Percentiles rank a stretch among this genome's conserved stretches.
Conservation (phyloP, 768 basidiomycete species). For the Pleurotus salmoneostramineus region DNA sequence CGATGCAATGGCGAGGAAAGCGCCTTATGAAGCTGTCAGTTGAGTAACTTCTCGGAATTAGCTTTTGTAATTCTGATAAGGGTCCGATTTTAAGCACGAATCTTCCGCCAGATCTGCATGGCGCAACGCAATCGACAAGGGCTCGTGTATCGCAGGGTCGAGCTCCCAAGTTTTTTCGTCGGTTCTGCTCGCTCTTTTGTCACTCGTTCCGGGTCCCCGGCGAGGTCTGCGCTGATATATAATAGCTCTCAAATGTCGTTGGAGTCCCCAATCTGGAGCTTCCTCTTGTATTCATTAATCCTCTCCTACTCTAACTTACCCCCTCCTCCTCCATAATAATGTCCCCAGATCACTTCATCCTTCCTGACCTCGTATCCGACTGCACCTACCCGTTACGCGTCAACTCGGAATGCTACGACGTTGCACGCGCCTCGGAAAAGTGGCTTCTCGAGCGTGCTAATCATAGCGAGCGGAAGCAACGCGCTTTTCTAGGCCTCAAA, state of each 20-base stretch:
- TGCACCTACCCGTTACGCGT: constrained; percentile 20
- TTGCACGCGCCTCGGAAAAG: constrained; percentile 17
- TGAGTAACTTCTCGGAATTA: not conserved
- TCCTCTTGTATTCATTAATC: constrained; percentile 3
- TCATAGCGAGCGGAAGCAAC: constrained; percentile 9
- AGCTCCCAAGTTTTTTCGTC: not conserved
- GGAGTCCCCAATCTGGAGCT: not conserved
- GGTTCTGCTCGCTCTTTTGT: not conserved
- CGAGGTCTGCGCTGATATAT: not conserved
- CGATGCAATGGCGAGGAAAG: too few species aligned
- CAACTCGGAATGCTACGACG: constrained; percentile 15
- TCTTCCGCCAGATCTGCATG: constrained; percentile 2
- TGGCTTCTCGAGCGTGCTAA: constrained; percentile 17
- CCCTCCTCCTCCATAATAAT: not conserved
- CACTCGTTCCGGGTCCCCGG: not conserved
- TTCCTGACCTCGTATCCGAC: constrained; percentile 25
- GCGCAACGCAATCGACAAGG: not conserved
- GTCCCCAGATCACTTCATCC: constrained; percentile 9
- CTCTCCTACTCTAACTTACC: not conserved
- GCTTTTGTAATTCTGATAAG: not conserved
- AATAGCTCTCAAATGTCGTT: not conserved
- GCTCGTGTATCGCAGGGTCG: not conserved
- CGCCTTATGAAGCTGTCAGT: too few species aligned
- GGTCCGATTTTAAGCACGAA: constrained; percentile 5
- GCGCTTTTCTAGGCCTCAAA: constrained; percentile 32